Evolutionary conservation across 106 monocot genomes (phyloP).

Genomic region (Apostasia shenzhenica): DNA sequence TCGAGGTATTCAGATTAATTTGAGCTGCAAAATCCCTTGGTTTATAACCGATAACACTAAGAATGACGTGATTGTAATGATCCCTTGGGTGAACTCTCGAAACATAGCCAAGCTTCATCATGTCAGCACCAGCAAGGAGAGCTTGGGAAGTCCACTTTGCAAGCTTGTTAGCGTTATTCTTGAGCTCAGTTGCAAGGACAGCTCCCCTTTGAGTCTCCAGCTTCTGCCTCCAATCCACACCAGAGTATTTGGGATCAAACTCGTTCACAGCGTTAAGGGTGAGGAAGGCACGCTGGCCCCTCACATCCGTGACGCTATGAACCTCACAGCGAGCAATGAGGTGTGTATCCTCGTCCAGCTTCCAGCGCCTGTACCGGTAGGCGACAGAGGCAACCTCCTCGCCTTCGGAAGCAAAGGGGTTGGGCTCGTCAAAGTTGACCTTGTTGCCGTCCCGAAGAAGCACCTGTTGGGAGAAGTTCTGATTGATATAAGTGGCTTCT

Average conservation of each 20-base stretch:
- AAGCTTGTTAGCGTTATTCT: slow-evolving; percentile 96
- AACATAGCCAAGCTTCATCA: slow-evolving; percentile 96
- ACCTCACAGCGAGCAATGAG: slow-evolving; percentile 89
- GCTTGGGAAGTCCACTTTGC: slow-evolving; percentile 96
- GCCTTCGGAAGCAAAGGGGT: slow-evolving; percentile 66
- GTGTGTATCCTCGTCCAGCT: slow-evolving; percentile 73
- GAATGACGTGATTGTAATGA: slow-evolving; percentile 78
- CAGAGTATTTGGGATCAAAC: slow-evolving; percentile 84
- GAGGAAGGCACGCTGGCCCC: slow-evolving; percentile 66
- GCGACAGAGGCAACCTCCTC: slow-evolving; percentile 85
- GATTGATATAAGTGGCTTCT: slow-evolving; percentile 92
- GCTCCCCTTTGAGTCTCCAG: slow-evolving; percentile 95
- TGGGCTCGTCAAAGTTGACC: slow-evolving; percentile 82
- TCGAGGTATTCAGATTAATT: slow-evolving; percentile 84
- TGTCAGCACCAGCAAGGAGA: slow-evolving; percentile 75
- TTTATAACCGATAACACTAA: slow-evolving; percentile 86
- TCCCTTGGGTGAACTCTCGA: slow-evolving; percentile 81
- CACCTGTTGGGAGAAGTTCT: slow-evolving; percentile 97
- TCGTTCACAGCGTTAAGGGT: slow-evolving; percentile 92
- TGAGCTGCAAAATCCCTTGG: slow-evolving; percentile 90
- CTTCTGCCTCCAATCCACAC: slow-evolving; percentile 97
- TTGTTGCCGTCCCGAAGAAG: slow-evolving; percentile 72
- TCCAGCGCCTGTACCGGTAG: slow-evolving; percentile 92
- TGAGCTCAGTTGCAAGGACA: slow-evolving; percentile 95
- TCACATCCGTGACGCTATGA: slow-evolving; percentile 58